Evolutionary conservation across 306 rosid species (phyloP).

Genomic region (Trifolium dubium): DNA sequence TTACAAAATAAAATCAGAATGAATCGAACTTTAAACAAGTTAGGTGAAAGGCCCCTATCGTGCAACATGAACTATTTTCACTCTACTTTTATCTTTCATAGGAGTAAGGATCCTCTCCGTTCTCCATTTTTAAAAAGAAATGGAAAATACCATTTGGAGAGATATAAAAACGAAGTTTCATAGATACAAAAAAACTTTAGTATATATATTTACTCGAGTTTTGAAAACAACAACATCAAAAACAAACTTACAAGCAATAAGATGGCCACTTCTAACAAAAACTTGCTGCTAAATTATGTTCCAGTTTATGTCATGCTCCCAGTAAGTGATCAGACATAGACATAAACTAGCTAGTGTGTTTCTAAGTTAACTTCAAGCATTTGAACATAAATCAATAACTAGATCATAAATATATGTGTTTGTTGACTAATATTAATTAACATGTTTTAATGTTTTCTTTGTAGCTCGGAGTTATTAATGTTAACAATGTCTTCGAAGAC

Average conservation of each 20-base stretch:
- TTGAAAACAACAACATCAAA: not conserved
- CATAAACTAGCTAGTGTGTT: not conserved
- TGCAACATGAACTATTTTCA: no score
- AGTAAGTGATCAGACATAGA: slow-evolving; percentile 52
- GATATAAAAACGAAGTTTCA: not conserved
- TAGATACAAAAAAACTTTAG: not conserved
- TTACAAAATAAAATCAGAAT: no score
- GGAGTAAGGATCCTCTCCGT: no score
- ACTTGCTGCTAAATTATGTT: slow-evolving; percentile 72
- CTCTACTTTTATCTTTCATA: no score
- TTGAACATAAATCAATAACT: not conserved
- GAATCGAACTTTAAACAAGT: no score
- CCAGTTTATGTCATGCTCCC: slow-evolving; percentile 90
- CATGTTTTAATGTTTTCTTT: slow-evolving; percentile 4
- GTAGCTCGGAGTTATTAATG: slow-evolving; percentile 66
- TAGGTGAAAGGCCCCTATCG: no score
- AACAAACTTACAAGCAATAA: slow-evolving; percentile 43
- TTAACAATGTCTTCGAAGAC: slow-evolving; percentile 64
- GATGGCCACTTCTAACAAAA: slow-evolving; percentile 39
- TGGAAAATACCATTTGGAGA: no score
- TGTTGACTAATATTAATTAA: not conserved
- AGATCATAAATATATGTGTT: not conserved
- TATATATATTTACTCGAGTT: not conserved
- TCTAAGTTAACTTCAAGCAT: not conserved
- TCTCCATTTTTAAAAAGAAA: no score